Evolutionary conservation across 192 early-diverging fungal genomes (phyloP).

Genomic region (Podila clonocystis): DNA sequence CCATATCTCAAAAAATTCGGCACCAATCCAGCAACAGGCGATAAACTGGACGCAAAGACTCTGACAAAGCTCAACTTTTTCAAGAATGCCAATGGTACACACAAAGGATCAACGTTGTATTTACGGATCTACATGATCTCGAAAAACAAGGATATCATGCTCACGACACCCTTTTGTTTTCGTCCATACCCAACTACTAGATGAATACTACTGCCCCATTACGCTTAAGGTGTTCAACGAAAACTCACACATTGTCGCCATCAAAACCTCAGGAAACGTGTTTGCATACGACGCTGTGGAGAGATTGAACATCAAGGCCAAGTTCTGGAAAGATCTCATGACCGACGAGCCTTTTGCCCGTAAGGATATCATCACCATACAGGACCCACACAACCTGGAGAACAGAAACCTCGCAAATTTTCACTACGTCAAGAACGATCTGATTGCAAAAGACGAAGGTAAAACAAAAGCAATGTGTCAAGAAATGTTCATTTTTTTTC

Average conservation of each 20-base stretch:
- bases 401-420: constrained; percentile 76
- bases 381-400: constrained; percentile 85
- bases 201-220: constrained; percentile 88
- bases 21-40: constrained; percentile 88
- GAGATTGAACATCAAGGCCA: constrained; percentile 85
- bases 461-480: not conserved
- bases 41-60: constrained; percentile 74
- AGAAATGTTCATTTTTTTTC: no score
- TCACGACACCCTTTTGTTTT: not conserved
- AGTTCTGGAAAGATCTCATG: constrained; percentile 88
- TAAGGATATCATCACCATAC: constrained; percentile 90
- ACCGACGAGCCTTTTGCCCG: constrained; percentile 88
- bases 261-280: constrained; percentile 88
- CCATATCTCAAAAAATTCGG: constrained; percentile 83
- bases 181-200: constrained; percentile 35
- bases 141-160: not conserved
- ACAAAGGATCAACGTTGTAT: not conserved
- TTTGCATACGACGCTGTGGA: constrained; percentile 89
- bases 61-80: constrained; percentile 83
- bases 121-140: not conserved
- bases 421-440: constrained; percentile 77
- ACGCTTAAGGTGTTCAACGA: constrained; percentile 90
- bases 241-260: constrained; percentile 87
- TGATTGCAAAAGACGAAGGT: constrained; percentile 65
- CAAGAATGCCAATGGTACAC: constrained; percentile 74